phyloP scores from a whole-genome alignment of 1,284 basidiomycete genomes.

The Lignosus rhinocerotis region DNA sequence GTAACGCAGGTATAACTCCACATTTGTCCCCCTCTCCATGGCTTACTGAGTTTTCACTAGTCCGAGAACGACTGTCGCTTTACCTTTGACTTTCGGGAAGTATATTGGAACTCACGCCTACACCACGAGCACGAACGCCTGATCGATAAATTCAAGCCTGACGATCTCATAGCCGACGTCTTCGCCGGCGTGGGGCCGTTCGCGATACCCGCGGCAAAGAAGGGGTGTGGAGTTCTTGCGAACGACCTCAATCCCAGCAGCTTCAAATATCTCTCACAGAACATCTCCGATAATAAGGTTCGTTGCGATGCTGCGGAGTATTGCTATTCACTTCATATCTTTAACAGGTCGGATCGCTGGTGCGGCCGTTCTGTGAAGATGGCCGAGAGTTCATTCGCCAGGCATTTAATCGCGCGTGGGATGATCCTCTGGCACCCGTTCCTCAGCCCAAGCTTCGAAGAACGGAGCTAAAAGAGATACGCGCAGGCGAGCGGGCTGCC shows the following conservation, averaged over 20 bases:
- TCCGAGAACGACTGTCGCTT: constrained; percentile 85
- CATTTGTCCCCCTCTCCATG: not conserved
- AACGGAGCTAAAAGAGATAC: constrained; percentile 38
- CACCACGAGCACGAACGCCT: constrained; percentile 91
- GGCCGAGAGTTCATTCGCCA: constrained; percentile 81
- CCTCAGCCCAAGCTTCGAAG: constrained; percentile 50
- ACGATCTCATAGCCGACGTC: constrained; percentile 86
- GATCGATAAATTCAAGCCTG: constrained; percentile 65
- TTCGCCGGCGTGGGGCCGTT: constrained; percentile 99
- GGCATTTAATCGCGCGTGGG: constrained; percentile 54
- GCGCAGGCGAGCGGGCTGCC: constrained; percentile 3
- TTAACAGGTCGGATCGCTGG: constrained; percentile 63
- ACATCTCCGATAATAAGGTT: constrained; percentile 77
- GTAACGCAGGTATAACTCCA: constrained; percentile 72
- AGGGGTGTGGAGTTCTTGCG: constrained; percentile 84
- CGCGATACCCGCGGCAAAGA: constrained; percentile 89
- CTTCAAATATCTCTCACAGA: constrained; percentile 75
- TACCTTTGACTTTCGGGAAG: constrained; percentile 91
- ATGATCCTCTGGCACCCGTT: constrained; percentile 64
- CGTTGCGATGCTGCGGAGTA: constrained; percentile 20
- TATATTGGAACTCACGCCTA: constrained; percentile 98
- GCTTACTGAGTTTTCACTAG: constrained; percentile 39
- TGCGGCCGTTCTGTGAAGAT: constrained; percentile 77
- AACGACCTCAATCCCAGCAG: constrained; percentile 96
- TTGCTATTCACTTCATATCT: not conserved